Percentiles rank a stretch among this genome's conserved stretches.
phyloP scores from a whole-genome alignment of 345 rosid species.

The Eucalyptus viminalis region DNA sequence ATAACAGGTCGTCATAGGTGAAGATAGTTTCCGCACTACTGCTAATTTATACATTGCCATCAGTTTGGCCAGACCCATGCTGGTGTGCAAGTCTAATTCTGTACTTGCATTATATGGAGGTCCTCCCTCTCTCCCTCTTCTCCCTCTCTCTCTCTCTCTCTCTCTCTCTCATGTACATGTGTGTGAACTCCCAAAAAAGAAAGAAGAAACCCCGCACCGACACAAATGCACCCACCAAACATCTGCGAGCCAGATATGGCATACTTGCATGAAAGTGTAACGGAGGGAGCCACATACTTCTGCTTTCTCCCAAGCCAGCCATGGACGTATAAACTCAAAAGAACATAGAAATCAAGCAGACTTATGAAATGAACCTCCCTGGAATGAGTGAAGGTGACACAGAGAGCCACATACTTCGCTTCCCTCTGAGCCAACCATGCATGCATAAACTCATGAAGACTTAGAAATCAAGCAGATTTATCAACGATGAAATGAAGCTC shows the following conservation, averaged over 20 bases:
- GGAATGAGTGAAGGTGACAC: neutral
- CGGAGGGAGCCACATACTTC: neutral
- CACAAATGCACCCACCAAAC: neutral
- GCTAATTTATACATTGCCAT: constrained; percentile 47
- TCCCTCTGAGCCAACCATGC: neutral
- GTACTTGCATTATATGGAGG: constrained; percentile 51
- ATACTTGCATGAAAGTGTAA: neutral
- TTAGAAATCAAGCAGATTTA: neutral
- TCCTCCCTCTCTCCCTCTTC: constrained; percentile 2
- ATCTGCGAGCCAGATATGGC: neutral
- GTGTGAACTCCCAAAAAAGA: neutral
- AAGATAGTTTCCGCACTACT: constrained; percentile 51
- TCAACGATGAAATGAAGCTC: neutral
- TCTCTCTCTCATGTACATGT: neutral
- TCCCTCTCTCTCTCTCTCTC: neutral
- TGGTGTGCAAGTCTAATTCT: constrained; percentile 46
- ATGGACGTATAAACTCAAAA: neutral
- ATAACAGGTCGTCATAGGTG: constrained; percentile 53
- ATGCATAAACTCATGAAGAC: neutral
- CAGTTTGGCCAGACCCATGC: constrained; percentile 48
- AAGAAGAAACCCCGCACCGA: neutral
- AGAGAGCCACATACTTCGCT: neutral
- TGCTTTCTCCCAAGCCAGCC: neutral
- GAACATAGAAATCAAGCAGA: neutral
- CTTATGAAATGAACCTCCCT: neutral